These are phyloP conservation scores for Lunasporangiospora selenospora DNA, from an alignment of 192 early-diverging fungal species.

Conservation along the genomic window DNA sequence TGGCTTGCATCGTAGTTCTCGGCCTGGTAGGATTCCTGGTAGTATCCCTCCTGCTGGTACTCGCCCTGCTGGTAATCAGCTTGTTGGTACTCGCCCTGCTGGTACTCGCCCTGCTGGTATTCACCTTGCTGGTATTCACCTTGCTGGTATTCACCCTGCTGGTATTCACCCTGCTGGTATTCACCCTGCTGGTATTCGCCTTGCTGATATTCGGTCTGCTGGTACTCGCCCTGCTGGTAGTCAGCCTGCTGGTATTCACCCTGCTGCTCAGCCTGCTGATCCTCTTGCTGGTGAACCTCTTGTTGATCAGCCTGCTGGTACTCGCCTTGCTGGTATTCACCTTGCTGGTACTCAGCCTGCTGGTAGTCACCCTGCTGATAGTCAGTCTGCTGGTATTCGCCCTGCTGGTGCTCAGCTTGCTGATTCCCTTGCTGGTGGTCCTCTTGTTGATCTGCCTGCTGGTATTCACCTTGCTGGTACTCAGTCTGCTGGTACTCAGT, in stretches of 20 bases:
- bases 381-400: constrained; percentile 24
- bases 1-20: constrained; percentile 5
- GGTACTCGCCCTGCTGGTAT: no score
- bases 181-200: constrained; percentile 4
- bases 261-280: neutral
- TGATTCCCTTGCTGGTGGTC: constrained; percentile 17
- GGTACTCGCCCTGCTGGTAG: neutral
- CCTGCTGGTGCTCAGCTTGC: constrained; percentile 9
- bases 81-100: no score
- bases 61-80: no score
- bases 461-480: constrained; percentile 31
- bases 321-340: constrained; percentile 22
- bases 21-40: no score
- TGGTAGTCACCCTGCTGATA: constrained; percentile 29
- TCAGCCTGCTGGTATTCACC: neutral
- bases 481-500: constrained; percentile 10
- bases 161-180: constrained; percentile 10
- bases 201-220: neutral
- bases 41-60: constrained; percentile 16
- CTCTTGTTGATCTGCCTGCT: constrained; percentile 3
- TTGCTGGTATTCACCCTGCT: constrained; percentile 4
- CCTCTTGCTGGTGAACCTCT: neutral
- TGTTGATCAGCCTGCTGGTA: no score
- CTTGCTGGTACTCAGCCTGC: constrained; percentile 13
- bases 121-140: no score